Percentiles rank a stretch among this genome's conserved stretches.
Conservation (phyloP, 805 yeast genomes). For the Cyberlindnera japonica region DNA sequence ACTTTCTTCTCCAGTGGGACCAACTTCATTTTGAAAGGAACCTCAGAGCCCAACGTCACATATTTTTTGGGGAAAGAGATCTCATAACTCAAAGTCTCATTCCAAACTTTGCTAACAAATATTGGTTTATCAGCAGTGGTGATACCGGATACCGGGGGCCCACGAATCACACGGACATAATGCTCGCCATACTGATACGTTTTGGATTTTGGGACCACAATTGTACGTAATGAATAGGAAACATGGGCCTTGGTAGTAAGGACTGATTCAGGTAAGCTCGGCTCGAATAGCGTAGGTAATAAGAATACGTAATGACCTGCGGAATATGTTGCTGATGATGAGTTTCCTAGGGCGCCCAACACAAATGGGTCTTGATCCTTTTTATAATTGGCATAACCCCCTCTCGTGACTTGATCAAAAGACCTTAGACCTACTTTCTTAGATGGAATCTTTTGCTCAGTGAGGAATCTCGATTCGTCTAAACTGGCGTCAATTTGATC, state of each 20-base stretch:
- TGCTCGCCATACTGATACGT: conserved; percentile 33
- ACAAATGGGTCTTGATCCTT: conserved; percentile 18
- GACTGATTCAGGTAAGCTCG: conserved; percentile 59
- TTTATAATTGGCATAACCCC: conserved; percentile 14
- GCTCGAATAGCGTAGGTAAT: conserved; percentile 59
- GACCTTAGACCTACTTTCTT: conserved; percentile 12
- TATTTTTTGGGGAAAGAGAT: conserved; percentile 68
- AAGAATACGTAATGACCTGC: conserved; percentile 72
- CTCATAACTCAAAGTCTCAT: conserved; percentile 64
- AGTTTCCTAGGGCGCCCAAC: conserved; percentile 12
- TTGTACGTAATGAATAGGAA: conserved; percentile 40
- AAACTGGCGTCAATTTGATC: conserved; percentile 7
- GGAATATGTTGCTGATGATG: conserved; percentile 28
- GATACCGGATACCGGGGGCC: conserved; percentile 37
- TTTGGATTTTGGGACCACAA: conserved; percentile 27
- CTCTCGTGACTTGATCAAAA: conserved; percentile 16
- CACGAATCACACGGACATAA: conserved; percentile 35
- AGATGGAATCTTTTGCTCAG: conserved; percentile 16
- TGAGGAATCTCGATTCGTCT: conserved; percentile 11
- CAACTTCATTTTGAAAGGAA: conserved; percentile 58
- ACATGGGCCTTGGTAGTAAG: conserved; percentile 47
- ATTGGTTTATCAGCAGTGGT: conserved; percentile 62
- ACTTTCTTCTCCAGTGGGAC: conserved; percentile 64
- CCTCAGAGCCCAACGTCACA: conserved; percentile 58
- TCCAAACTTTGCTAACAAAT: conserved; percentile 74